phyloP scores from a whole-genome alignment of 1,139 yeast genomes.

The Tardiomyces depauwii region DNA sequence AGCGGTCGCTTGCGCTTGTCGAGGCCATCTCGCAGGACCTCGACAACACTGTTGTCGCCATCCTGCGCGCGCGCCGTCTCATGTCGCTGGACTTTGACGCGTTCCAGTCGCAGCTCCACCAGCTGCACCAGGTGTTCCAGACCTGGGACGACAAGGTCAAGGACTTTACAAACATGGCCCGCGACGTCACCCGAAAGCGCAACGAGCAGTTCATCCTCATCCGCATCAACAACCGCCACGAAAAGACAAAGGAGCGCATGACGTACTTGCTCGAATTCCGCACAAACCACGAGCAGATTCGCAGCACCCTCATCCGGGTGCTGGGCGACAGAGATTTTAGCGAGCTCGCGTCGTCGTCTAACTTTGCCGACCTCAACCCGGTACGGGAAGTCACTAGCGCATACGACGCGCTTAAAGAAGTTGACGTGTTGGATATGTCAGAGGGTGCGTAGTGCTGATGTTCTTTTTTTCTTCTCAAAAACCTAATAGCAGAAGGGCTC shows the following conservation, averaged over 20 bases:
- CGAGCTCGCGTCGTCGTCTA: conserved; percentile 1
- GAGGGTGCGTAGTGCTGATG: conserved; percentile 22
- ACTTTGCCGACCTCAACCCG: conserved; percentile 18
- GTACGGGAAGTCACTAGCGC: conserved; percentile 31
- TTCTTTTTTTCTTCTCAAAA: not conserved
- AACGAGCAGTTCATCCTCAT: conserved; percentile 63
- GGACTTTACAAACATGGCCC: conserved; percentile 47
- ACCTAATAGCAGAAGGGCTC: conserved; percentile 19
- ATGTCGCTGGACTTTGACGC: conserved; percentile 28
- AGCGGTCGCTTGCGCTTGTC: conserved; percentile 50
- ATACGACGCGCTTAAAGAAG: conserved; percentile 28
- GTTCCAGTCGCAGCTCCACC: conserved; percentile 22
- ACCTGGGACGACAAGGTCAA: conserved; percentile 42
- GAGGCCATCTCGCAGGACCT: conserved; percentile 48
- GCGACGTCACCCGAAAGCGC: conserved; percentile 68
- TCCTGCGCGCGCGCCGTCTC: conserved; percentile 15
- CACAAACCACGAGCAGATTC: conserved; percentile 42
- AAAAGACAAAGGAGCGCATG: conserved; percentile 36
- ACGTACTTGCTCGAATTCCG: conserved; percentile 38
- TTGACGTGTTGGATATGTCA: conserved; percentile 32
- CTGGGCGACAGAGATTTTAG: not conserved
- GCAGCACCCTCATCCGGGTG: conserved; percentile 19
- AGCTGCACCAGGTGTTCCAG: conserved; percentile 25
- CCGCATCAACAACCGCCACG: conserved; percentile 41
- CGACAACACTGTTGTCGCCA: conserved; percentile 22